Evolutionary conservation across 139 green algal species (phyloP).

Genomic region (Picochlorum sp.): DNA sequence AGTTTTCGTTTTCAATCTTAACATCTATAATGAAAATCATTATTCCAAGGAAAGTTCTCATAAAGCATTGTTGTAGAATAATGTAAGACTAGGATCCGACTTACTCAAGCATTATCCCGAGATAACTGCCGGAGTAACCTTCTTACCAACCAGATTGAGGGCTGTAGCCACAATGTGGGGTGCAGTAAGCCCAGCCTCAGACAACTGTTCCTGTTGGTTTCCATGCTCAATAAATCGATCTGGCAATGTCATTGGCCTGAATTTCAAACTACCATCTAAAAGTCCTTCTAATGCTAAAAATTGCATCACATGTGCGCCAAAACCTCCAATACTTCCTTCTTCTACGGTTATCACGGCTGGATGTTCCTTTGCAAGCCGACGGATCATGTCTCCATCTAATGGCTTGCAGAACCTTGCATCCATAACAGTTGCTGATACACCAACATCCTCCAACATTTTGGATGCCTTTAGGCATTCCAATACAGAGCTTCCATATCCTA

Average conservation of each 20-base stretch:
- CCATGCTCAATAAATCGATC: constrained; percentile 91
- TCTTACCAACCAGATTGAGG: constrained; percentile 59
- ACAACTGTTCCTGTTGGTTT: constrained; percentile 73
- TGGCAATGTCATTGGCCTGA: constrained; percentile 89
- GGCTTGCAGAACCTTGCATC: constrained; percentile 99
- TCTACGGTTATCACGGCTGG: constrained; percentile 89
- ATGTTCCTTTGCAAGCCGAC: constrained; percentile 68
- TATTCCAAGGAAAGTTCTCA: not conserved
- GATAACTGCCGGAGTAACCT: not conserved
- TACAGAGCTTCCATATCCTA: constrained; percentile 83
- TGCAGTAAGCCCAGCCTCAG: constrained; percentile 75
- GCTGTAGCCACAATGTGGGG: constrained; percentile 81
- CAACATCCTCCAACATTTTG: constrained; percentile 62
- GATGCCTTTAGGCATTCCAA: constrained; percentile 79
- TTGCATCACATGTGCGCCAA: constrained; percentile 87
- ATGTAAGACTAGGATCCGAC: not conserved
- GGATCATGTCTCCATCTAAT: constrained; percentile 75
- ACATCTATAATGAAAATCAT: too few species aligned
- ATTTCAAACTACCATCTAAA: constrained; percentile 86
- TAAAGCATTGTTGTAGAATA: too few species aligned
- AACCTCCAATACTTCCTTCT: constrained; percentile 93
- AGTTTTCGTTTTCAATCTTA: too few species aligned
- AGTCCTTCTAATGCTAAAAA: constrained; percentile 82
- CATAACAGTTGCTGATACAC: constrained; percentile 78
- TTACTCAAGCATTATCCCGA: not conserved